phyloP scores from a whole-genome alignment of 2,329 filamentous ascomycete species.

The Rutstroemia sp. region DNA sequence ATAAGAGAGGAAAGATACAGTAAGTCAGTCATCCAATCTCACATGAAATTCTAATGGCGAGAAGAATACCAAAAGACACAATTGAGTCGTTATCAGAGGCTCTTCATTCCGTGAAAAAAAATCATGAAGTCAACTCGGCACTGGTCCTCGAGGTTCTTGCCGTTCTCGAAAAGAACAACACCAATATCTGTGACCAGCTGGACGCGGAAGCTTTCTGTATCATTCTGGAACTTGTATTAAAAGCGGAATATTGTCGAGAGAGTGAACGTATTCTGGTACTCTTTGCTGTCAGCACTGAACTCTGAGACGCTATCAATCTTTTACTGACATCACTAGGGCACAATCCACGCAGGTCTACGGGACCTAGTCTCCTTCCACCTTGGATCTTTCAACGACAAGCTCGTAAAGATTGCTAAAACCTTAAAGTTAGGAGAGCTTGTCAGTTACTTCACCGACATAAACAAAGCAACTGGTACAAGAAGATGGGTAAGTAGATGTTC shows the following conservation, averaged over 20 bases:
- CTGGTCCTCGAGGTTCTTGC: slow-evolving; percentile 6
- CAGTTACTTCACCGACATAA: slow-evolving; percentile 15
- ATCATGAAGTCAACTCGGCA: neutral
- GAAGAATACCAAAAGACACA: neutral
- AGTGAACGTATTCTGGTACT: slow-evolving; percentile 22
- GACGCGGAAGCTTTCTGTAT: slow-evolving; percentile 15
- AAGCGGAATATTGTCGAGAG: slow-evolving; percentile 14
- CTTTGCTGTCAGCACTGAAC: slow-evolving; percentile 20
- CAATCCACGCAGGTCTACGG: slow-evolving; percentile 11
- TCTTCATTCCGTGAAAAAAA: neutral
- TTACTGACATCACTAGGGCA: slow-evolving; percentile 12
- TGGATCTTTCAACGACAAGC: neutral
- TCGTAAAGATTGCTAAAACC: neutral
- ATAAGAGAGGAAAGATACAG: neutral
- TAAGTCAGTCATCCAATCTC: neutral
- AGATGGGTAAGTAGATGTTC: slow-evolving; percentile 22
- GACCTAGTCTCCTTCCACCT: neutral
- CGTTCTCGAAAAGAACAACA: slow-evolving; percentile 13
- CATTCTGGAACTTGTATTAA: slow-evolving; percentile 17
- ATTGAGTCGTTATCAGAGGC: neutral
- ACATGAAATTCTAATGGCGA: neutral
- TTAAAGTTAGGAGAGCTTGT: slow-evolving; percentile 6
- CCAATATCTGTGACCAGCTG: slow-evolving; percentile 18
- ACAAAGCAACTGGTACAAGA: slow-evolving; percentile 13
- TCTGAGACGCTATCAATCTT: neutral